These are phyloP conservation scores for Aspergillus saccharolyticus DNA, from an alignment of 495 filamentous ascomycete species.

Conservation along the genomic window DNA sequence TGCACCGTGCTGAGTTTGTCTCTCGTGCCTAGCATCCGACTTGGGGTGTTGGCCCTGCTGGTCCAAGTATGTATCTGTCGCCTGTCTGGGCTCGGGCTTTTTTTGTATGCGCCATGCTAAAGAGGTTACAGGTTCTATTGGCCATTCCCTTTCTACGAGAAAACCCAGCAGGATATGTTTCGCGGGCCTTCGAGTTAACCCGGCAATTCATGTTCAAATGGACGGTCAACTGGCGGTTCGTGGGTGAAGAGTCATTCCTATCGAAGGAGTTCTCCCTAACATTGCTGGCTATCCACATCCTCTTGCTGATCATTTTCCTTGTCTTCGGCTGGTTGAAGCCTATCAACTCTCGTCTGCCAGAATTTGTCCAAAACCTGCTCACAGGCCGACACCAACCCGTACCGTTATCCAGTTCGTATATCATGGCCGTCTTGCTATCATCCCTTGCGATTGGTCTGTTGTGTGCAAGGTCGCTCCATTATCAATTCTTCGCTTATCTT, in stretches of 20 bases:
- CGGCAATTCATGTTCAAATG: slow-evolving; percentile 91
- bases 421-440: slow-evolving; percentile 72
- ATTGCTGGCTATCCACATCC: slow-evolving; percentile 65
- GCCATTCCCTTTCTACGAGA: slow-evolving; percentile 69
- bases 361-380: slow-evolving; percentile 48
- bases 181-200: slow-evolving; percentile 81
- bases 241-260: slow-evolving; percentile 76
- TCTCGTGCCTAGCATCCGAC: slow-evolving; percentile 53
- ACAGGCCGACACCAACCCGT: slow-evolving; percentile 51
- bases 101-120: slow-evolving; percentile 1
- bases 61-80: slow-evolving; percentile 52
- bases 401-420: slow-evolving; percentile 64
- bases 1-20: slow-evolving; percentile 67
- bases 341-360: slow-evolving; percentile 38
- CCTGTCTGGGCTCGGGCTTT: not conserved
- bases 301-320: slow-evolving; percentile 58
- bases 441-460: slow-evolving; percentile 82
- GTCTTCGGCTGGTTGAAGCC: slow-evolving; percentile 53
- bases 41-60: slow-evolving; percentile 65
- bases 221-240: slow-evolving; percentile 98
- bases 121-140: slow-evolving; percentile 49
- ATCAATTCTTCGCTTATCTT: slow-evolving; percentile 94
- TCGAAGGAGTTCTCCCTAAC: slow-evolving; percentile 65
- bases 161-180: slow-evolving; percentile 66
- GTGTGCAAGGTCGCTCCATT: slow-evolving; percentile 87